These are phyloP conservation scores for Colletotrichum tofieldiae DNA, from an alignment of 2,329 filamentous ascomycete genomes.

Conservation along the genomic window DNA sequence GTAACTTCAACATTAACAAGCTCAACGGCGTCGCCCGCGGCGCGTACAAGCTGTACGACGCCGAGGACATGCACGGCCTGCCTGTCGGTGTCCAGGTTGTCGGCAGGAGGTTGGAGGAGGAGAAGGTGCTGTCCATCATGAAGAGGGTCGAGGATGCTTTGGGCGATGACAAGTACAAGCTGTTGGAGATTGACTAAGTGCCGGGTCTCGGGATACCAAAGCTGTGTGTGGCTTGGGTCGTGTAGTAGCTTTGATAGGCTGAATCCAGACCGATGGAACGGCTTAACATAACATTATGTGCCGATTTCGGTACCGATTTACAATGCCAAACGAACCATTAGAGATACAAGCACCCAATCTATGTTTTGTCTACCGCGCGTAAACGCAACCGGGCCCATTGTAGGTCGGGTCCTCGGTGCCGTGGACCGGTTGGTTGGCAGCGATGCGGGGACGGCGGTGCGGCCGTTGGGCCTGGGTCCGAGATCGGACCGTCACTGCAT, in stretches of 20 bases:
- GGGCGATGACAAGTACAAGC: constrained; percentile 68
- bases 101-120: constrained; percentile 84
- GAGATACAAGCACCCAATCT: not conserved
- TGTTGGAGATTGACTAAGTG: constrained; percentile 64
- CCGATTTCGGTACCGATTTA: constrained; percentile 14
- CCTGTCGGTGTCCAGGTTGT: constrained; percentile 91
- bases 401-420: not conserved
- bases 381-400: not conserved
- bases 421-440: not conserved
- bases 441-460: constrained; percentile 17
- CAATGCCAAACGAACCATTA: constrained; percentile 16
- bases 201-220: too few relatives aligned
- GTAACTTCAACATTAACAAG: constrained; percentile 71
- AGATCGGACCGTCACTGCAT: constrained; percentile 40
- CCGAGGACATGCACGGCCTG: constrained; percentile 86
- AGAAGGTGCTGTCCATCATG: constrained; percentile 90
- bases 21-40: constrained; percentile 86
- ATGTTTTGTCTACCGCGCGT: not conserved
- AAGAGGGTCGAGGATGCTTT: constrained; percentile 82
- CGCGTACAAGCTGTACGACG: constrained; percentile 90
- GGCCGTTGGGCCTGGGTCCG: constrained; percentile 34
- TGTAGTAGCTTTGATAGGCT: not conserved
- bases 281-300: not conserved
- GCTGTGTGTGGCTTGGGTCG: not conserved
- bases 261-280: not conserved